phyloP scores from a whole-genome alignment of 768 basidiomycete species.

The Sutorius australiensis region DNA sequence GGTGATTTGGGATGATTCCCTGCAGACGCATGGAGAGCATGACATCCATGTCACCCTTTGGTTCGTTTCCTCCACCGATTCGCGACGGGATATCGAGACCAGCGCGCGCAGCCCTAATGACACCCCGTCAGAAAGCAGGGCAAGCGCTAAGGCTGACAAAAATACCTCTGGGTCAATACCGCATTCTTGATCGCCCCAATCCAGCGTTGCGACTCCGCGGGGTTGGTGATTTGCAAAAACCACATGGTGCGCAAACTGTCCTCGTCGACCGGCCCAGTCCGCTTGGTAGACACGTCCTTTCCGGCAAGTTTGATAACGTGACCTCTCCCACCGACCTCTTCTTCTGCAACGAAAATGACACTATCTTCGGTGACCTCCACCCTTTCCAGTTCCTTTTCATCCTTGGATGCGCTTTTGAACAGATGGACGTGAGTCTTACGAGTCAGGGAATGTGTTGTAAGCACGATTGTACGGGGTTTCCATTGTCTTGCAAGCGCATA shows the following conservation, averaged over 20 bases:
- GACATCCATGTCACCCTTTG: slow-evolving; percentile 78
- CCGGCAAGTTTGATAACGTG: slow-evolving; percentile 69
- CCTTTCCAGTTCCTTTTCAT: slow-evolving; percentile 70
- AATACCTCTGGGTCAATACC: slow-evolving; percentile 66
- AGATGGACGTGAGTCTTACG: slow-evolving; percentile 60
- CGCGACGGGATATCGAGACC: slow-evolving; percentile 52
- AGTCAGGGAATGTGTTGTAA: slow-evolving; percentile 41
- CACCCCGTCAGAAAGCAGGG: neutral
- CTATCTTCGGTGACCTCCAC: slow-evolving; percentile 74
- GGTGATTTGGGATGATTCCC: slow-evolving; percentile 41
- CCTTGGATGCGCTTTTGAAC: slow-evolving; percentile 57
- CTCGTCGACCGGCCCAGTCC: slow-evolving; percentile 13
- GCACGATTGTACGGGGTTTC: slow-evolving; percentile 61
- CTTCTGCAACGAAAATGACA: slow-evolving; percentile 69
- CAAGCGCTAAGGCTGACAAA: neutral
- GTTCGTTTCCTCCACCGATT: slow-evolving; percentile 48
- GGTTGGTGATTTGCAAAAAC: slow-evolving; percentile 64
- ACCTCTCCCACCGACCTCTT: slow-evolving; percentile 40
- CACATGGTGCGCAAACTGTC: slow-evolving; percentile 34
- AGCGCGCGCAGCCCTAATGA: slow-evolving; percentile 58
- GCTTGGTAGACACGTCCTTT: slow-evolving; percentile 49
- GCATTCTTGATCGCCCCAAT: slow-evolving; percentile 69
- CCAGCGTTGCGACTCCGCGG: slow-evolving; percentile 67
- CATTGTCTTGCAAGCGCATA: slow-evolving; percentile 72
- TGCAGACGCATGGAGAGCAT: slow-evolving; percentile 77